Evolutionary conservation across 108 stramenopile genomes (phyloP).

Genomic region (Licmophora abbreviata): DNA sequence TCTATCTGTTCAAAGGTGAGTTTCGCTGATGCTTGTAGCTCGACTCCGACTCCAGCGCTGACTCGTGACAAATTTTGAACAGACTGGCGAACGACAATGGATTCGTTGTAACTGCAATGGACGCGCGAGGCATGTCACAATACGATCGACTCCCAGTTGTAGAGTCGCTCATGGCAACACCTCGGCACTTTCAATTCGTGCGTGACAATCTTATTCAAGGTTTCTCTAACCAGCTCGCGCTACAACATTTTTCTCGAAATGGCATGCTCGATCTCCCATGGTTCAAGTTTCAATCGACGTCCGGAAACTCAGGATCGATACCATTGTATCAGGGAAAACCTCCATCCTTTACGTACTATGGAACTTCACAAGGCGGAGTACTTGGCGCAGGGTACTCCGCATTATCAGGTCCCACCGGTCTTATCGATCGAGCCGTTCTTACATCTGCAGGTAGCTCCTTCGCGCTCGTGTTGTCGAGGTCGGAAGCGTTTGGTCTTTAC

Average conservation of each 20-base stretch:
- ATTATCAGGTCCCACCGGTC: slow-evolving; percentile 19
- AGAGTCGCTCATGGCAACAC: slow-evolving; percentile 27
- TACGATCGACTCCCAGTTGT: slow-evolving; percentile 50
- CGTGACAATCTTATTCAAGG: slow-evolving; percentile 57
- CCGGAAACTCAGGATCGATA: background rate
- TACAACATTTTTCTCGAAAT: slow-evolving; percentile 40
- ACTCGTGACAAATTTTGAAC: no score
- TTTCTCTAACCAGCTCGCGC: slow-evolving; percentile 36
- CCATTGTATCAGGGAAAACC: background rate
- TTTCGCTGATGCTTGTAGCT: no score
- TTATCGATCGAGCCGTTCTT: slow-evolving; percentile 55
- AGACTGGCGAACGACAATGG: slow-evolving; percentile 52
- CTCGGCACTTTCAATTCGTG: slow-evolving; percentile 26
- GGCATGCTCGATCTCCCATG: slow-evolving; percentile 20
- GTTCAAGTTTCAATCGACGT: slow-evolving; percentile 11
- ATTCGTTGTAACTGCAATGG: slow-evolving; percentile 51
- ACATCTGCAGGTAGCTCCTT: slow-evolving; percentile 70
- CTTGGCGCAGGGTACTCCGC: slow-evolving; percentile 60
- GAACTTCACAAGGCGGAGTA: slow-evolving; percentile 74
- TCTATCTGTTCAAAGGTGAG: no score
- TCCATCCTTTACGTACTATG: slow-evolving; percentile 47
- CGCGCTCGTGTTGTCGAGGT: slow-evolving; percentile 49
- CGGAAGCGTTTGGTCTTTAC: slow-evolving; percentile 47
- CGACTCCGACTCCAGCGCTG: no score
- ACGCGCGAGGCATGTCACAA: slow-evolving; percentile 67